Base-by-base conservation (phyloP, 371 early-diverging fungal genomes). In the Mortierella sp. region DNA sequence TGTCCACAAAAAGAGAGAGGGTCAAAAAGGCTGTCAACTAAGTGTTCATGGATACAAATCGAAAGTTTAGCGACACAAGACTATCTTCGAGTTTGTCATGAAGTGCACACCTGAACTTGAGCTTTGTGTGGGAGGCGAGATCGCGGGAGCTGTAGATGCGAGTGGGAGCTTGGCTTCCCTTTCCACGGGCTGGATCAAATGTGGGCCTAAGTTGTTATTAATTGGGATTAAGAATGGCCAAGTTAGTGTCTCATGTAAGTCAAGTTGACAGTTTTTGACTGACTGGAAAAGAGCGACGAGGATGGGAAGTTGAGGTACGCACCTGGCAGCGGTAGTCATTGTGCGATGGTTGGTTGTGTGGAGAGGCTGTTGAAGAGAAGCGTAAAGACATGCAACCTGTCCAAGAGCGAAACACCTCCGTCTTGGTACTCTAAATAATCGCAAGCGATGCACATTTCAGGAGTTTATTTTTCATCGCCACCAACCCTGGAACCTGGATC, bases 81-180 rank as follows among this genome's bases (percentile, higher is more conserved):
- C 14, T 14, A 14, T 48, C 12, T 48, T 14, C 14, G 14, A 48
- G 11, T 27, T n/a, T 54, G 51, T n/a, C 5, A 16, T 27, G 14
- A n/a, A 29, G 54, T 49, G 56, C 77, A 58, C 89, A 91, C 94
- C 96, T 91, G 84, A 92, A 92, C 88, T 99, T 99, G 78, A 99
- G 94, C 79, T 95, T 95, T 29, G 96, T 97, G 81, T 98, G 97
- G 21, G 96, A 90, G 35, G 95, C 93, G 55, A 97, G 90, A 88
- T 96, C 98, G 76, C 96, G 93, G 74, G 95, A 90, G 71, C 95
- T 93, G 70, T 92, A 90, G 81, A 95, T 93, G 73, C 92, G 91
- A 54, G 95, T 92, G 6, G 97, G 96, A 49, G 96, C 97, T 76
- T 91, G 91, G 72, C 90, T 93, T 49, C 92, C 94, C 76, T 93